Base-by-base conservation (phyloP, 2,329 filamentous ascomycete genomes). In the Pseudogymnoascus sp. region DNA sequence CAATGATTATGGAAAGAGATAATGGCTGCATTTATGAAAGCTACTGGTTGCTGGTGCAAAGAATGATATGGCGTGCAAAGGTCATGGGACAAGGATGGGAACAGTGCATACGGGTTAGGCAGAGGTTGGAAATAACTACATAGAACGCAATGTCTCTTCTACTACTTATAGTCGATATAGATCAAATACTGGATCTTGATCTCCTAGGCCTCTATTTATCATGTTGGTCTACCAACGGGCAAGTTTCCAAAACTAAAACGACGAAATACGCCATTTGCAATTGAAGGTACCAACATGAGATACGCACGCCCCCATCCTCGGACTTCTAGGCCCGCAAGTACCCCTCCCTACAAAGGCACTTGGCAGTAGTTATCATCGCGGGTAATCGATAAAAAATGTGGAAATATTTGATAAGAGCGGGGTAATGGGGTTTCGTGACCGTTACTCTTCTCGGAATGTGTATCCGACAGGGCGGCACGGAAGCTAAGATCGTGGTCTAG, bases 281-380 rank as follows among this genome's bases (percentile, higher is more conserved):
- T 33, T 33, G 4, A 8, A 57, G n/a, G 7, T 31, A 15, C 4
- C 50, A 57, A 19, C 13, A 31, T 19, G 21, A 33, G 3, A 57
- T 9, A 13, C 50, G 15, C 50, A 33, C 50, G 28, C 4, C 10
- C 26, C n/a, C 50, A 19, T 15, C 10, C 28, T 57, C 50, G 50
- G 50, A 57, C 28, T 57, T 57, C 28, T 31, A 5, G 40, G 40
- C 35, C 60, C 60, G 60, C 17, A 11, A 21, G 15, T 61, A 40
- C 15, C 15, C 21, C 23, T 11, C 15, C 21, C 23, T 11, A 38
- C 38, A 59, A 36, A 21, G 11, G 3, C 62, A 63, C 60, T 66
- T 64, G 62, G 61, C 60, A 59, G 23, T 65, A 50, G 62, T 67
- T 59, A 63, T 64, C 64, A 64, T 64, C 61, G 63, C 64, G 64